These are phyloP conservation scores for Trametes punicea DNA, from an alignment of 768 basidiomycete genomes.

Conservation along the genomic window DNA sequence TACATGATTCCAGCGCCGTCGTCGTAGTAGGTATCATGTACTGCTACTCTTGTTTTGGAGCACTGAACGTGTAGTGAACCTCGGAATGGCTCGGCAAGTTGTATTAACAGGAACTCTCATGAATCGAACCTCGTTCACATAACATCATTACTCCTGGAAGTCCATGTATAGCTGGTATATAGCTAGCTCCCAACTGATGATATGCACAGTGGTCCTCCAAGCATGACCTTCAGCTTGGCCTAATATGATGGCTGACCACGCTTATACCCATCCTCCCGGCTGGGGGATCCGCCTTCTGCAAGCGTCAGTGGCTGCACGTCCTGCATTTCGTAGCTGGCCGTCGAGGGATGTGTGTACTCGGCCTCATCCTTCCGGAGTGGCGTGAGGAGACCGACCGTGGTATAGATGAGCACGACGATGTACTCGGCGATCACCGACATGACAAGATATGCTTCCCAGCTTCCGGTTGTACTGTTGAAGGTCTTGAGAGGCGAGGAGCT, in stretches of 20 bases:
- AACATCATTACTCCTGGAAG: too few relatives aligned
- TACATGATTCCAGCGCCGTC: too few relatives aligned
- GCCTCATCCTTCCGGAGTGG: neutral
- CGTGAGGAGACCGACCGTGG: slow-evolving; percentile 1
- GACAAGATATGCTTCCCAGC: slow-evolving; percentile 53
- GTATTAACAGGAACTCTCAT: too few relatives aligned
- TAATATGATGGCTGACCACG: neutral
- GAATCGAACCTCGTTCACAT: too few relatives aligned
- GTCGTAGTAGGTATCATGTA: too few relatives aligned
- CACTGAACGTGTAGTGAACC: too few relatives aligned
- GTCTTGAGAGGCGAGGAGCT: slow-evolving; percentile 29
- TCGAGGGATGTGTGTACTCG: neutral
- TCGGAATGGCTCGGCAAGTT: too few relatives aligned
- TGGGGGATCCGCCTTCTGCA: neutral
- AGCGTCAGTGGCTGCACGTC: neutral
- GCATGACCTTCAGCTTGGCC: too few relatives aligned
- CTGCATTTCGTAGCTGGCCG: neutral
- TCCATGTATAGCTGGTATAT: too few relatives aligned
- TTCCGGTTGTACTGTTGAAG: slow-evolving; percentile 39
- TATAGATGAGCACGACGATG: neutral
- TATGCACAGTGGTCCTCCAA: too few relatives aligned
- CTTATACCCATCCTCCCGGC: neutral
- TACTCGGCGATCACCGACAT: slow-evolving; percentile 40
- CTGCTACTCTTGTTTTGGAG: too few relatives aligned
- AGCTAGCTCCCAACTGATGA: too few relatives aligned